Evolutionary conservation across 352 stramenopile genomes (phyloP).

Genomic region (Blastocystis sp.): DNA sequence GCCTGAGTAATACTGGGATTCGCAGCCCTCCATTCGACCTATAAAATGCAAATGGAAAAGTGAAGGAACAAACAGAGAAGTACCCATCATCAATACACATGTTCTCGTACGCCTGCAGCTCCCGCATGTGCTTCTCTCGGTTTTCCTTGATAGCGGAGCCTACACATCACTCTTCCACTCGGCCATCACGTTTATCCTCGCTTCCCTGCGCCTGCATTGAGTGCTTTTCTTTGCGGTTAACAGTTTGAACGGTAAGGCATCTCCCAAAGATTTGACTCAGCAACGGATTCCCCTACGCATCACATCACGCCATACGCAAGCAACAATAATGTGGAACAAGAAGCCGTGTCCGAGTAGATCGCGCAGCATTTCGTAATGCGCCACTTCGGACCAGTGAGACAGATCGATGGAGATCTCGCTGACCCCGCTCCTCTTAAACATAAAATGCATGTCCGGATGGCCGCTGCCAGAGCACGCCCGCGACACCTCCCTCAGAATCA

Average conservation of each 20-base stretch:
- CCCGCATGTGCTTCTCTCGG: neutral
- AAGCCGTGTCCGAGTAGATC: slow-evolving; percentile 2
- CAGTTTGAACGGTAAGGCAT: neutral
- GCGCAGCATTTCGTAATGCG: slow-evolving; percentile 32
- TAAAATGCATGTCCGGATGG: slow-evolving; percentile 14
- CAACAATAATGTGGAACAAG: slow-evolving; percentile 21
- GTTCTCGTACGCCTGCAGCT: slow-evolving; percentile 33
- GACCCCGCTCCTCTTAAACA: neutral
- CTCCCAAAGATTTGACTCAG: slow-evolving; percentile 15
- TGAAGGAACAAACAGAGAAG: neutral
- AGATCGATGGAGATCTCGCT: neutral
- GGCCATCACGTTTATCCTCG: slow-evolving; percentile 15
- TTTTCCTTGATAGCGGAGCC: slow-evolving; percentile 32
- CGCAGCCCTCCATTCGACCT: neutral
- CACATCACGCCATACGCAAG: neutral
- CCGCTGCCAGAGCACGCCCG: neutral
- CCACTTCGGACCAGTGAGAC: neutral
- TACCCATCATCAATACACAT: slow-evolving; percentile 50
- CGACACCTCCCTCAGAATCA: slow-evolving; percentile 31
- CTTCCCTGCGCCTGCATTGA: slow-evolving; percentile 3
- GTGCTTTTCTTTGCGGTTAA: neutral
- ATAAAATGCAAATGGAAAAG: neutral
- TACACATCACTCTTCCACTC: neutral
- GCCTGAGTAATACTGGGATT: neutral
- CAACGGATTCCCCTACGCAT: neutral